Conservation (phyloP, 192 early-diverging fungal genomes). For the Gonapodya prolifera region DNA sequence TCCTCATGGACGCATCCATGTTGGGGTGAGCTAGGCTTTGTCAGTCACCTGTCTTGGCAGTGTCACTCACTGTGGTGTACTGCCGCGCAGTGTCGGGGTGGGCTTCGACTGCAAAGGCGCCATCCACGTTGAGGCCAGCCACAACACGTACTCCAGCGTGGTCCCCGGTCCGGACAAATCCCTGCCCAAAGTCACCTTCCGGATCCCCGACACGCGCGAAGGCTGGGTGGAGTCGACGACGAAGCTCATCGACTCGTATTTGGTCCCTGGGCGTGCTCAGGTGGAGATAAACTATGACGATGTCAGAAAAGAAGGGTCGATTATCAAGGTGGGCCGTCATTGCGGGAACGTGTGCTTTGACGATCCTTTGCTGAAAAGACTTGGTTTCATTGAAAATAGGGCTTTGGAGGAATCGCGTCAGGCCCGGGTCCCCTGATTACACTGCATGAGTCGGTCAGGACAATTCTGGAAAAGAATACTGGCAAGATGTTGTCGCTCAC, state of each 20-base stretch:
- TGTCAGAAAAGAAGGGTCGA: conserved; percentile 16
- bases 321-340: conserved; percentile 15
- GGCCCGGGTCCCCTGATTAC: conserved; percentile 21
- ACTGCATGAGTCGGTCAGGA: conserved; percentile 21
- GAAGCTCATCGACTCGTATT: conserved; percentile 26
- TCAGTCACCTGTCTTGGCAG: not conserved
- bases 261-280: conserved; percentile 1
- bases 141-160: not conserved
- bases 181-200: not conserved
- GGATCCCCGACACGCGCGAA: conserved; percentile 29
- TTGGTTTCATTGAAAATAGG: not conserved
- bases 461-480: conserved; percentile 7
- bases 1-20: conserved; percentile 34
- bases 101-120: conserved; percentile 35
- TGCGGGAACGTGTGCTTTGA: no score
- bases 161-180: not conserved
- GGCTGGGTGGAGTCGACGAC: conserved; percentile 30
- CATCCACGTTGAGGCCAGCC: not conserved
- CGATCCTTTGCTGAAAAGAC: no score
- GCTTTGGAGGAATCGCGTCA: conserved; percentile 30
- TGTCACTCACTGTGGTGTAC: not conserved
- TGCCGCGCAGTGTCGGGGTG: conserved; percentile 24
- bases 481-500: conserved; percentile 20
- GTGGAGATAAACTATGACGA: conserved; percentile 21
- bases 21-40: conserved; percentile 14